These are phyloP conservation scores for Diaporthe vexans DNA, from an alignment of 2,329 filamentous ascomycete species.

Conservation along the genomic window DNA sequence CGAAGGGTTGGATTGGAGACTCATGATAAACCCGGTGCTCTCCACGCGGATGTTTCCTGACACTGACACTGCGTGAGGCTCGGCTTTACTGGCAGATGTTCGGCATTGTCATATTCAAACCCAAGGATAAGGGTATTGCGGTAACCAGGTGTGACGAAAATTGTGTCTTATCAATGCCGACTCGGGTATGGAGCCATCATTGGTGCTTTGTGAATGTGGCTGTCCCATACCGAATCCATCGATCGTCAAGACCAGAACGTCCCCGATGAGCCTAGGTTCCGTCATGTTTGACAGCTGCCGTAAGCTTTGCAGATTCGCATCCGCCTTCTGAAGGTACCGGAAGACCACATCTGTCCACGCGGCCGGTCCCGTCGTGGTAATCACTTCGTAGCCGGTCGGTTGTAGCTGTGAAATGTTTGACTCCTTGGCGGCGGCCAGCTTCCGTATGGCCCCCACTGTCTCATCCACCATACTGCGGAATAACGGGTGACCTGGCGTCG, in stretches of 20 bases:
- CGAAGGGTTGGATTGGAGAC: background rate
- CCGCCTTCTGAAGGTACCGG: background rate
- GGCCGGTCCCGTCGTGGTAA: slow-evolving; percentile 39
- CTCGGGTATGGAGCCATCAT: background rate
- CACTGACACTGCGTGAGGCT: background rate
- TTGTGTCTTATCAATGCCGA: slow-evolving; percentile 40
- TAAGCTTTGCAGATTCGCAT: slow-evolving; percentile 35
- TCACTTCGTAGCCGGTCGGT: slow-evolving; percentile 18
- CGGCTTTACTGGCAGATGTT: background rate
- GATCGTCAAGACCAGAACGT: slow-evolving; percentile 45
- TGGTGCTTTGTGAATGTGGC: slow-evolving; percentile 42
- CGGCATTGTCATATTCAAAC: background rate
- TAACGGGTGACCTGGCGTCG: slow-evolving; percentile 50
- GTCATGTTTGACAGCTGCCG: slow-evolving; percentile 40
- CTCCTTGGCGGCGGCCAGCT: background rate
- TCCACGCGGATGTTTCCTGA: background rate
- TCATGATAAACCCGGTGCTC: background rate
- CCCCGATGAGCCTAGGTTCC: slow-evolving; percentile 43
- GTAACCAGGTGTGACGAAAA: slow-evolving; percentile 41
- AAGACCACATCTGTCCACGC: slow-evolving; percentile 42
- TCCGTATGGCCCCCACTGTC: background rate
- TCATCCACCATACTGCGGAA: slow-evolving; percentile 42
- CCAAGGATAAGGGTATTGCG: background rate
- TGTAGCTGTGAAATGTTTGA: background rate
- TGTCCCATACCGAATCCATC: slow-evolving; percentile 42